phyloP scores from a whole-genome alignment of 2,329 filamentous ascomycete species.

The Sporothrix inflata region DNA sequence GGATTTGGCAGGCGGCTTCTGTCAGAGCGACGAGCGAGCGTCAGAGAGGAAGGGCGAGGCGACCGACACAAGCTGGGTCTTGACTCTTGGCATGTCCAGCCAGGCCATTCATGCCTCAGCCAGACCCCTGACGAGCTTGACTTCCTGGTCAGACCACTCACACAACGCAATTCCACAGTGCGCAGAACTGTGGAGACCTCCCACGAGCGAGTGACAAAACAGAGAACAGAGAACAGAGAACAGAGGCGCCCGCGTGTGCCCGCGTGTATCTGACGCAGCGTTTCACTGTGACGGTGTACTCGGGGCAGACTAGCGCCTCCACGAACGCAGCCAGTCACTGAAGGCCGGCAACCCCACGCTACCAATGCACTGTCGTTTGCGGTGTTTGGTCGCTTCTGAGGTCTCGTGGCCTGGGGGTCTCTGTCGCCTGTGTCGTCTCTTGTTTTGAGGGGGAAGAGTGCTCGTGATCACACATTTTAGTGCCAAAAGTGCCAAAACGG shows the following conservation, averaged over 20 bases:
- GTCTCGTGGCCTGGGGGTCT: not conserved
- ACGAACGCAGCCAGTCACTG: not conserved
- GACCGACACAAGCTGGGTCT: not conserved
- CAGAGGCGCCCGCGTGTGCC: not conserved
- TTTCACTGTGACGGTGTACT: conserved; percentile 11
- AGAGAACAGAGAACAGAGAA: not conserved
- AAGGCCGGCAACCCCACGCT: not conserved
- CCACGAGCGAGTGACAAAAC: not conserved
- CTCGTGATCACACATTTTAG: conserved; percentile 18
- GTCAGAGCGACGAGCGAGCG: conserved; percentile 1
- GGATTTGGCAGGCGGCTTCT: conserved; percentile 29
- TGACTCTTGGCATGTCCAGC: not conserved
- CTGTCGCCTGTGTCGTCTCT: not conserved
- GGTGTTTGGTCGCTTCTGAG: not conserved
- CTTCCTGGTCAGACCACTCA: conserved; percentile 1
- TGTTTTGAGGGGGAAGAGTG: not conserved
- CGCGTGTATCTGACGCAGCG: conserved; percentile 4
- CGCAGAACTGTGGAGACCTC: not conserved
- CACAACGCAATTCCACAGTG: conserved; percentile 1
- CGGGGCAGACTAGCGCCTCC: conserved; percentile 1
- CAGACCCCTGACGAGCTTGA: not conserved
- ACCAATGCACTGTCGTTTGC: not conserved
- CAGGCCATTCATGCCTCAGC: conserved; percentile 16
- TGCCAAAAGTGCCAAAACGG: not conserved
- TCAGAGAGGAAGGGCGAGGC: too few species aligned